A percentile compares a stretch with the other conserved stretches of the same genome.
These are phyloP conservation scores for Mucor racemosus DNA, from an alignment of 371 early-diverging fungal species.

Conservation along the genomic window DNA sequence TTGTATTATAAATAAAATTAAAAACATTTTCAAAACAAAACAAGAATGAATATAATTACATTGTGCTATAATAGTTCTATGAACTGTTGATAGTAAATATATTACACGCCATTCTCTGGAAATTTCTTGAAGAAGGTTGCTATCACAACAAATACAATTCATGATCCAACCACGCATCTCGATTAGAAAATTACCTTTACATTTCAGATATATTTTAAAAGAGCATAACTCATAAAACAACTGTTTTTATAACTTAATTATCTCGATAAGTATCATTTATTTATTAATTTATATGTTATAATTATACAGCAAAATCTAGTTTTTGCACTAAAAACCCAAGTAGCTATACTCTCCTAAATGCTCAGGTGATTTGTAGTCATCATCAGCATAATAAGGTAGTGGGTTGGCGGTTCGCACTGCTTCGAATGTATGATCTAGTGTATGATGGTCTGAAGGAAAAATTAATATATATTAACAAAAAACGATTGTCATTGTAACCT, in stretches of 20 bases:
- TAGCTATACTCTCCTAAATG: conserved; percentile 58
- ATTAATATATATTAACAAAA: not conserved
- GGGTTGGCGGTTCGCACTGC: conserved; percentile 48
- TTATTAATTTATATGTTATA: not conserved
- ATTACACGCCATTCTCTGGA: no score
- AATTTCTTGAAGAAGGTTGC: no score
- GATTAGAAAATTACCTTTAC: no score
- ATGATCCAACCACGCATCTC: no score
- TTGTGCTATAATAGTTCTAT: no score
- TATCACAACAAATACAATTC: no score
- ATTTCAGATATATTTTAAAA: no score
- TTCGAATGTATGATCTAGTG: conserved; percentile 53
- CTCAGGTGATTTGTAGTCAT: conserved; percentile 51
- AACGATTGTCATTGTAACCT: not conserved
- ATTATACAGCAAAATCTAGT: not conserved
- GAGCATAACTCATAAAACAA: no score
- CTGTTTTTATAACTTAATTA: no score
- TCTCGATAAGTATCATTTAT: no score
- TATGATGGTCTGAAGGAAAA: conserved; percentile 48
- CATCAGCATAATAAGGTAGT: conserved; percentile 55
- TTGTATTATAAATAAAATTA: not conserved
- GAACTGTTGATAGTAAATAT: no score
- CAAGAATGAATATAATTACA: no score
- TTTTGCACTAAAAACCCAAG: conserved; percentile 37
- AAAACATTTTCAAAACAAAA: not conserved